phyloP scores from a whole-genome alignment of 108 stramenopile genomes.

The Bacterosira constricta region DNA sequence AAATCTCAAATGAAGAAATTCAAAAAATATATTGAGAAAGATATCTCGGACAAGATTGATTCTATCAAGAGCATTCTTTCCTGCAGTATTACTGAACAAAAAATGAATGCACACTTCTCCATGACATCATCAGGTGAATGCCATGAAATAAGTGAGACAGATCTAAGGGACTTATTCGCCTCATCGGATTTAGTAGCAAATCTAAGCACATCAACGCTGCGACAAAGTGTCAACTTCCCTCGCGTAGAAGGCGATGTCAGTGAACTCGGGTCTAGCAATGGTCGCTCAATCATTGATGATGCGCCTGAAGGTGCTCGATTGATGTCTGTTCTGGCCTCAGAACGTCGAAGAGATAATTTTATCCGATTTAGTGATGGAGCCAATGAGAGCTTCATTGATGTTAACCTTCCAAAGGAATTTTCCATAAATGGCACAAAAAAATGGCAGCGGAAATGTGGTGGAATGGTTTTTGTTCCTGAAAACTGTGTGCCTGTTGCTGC shows the following conservation, averaged over 20 bases:
- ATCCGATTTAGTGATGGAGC: slow-evolving; percentile 34
- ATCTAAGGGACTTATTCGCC: slow-evolving; percentile 57
- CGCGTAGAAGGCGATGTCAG: background rate
- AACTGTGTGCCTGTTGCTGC: slow-evolving; percentile 45
- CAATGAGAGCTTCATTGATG: slow-evolving; percentile 29
- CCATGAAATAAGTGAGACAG: slow-evolving; percentile 41
- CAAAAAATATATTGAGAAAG: slow-evolving; percentile 19
- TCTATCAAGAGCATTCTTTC: slow-evolving; percentile 3
- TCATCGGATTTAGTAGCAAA: slow-evolving; percentile 16
- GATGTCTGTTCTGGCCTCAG: slow-evolving; percentile 69
- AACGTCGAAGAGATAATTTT: slow-evolving; percentile 48
- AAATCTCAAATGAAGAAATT: slow-evolving; percentile 15
- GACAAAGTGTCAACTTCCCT: slow-evolving; percentile 20
- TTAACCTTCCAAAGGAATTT: slow-evolving; percentile 17
- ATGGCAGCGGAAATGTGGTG: slow-evolving; percentile 25
- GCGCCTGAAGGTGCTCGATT: slow-evolving; percentile 80
- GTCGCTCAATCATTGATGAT: slow-evolving; percentile 57
- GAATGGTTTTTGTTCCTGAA: slow-evolving; percentile 37
- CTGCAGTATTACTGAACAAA: slow-evolving; percentile 21
- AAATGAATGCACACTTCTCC: slow-evolving; percentile 17
- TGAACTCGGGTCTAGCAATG: background rate
- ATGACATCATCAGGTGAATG: slow-evolving; percentile 22
- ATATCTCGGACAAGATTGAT: background rate
- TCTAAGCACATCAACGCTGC: background rate
- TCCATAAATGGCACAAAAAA: slow-evolving; percentile 33